Base-by-base conservation (phyloP, 495 filamentous ascomycete species). In the Extremus antarcticus region DNA sequence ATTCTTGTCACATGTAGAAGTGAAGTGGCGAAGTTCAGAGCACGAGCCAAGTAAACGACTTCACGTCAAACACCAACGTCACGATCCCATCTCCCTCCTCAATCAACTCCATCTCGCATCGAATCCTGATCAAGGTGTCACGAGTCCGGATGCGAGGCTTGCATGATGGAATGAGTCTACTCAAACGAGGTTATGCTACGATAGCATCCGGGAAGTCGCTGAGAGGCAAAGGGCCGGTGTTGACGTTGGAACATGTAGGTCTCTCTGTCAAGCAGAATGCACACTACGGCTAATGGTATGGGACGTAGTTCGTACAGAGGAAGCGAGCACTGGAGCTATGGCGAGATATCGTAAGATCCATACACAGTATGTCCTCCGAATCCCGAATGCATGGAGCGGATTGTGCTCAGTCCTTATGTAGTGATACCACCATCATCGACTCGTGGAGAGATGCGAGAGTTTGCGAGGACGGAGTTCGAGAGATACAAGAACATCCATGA, bases 391-490 rank as follows among this genome's bases (percentile, higher is more conserved):
- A 25, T n/a, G 21, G 7, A 9, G 23, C 3, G 8, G 48, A 2
- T 35, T 9, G 2, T 51, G 4, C 9, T 24, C 25, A 39, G 38
- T 19, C 3, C 24, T 11, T 22, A 21, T 40, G 19, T 17, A 43
- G 22, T 9, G 17, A 22, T 57, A 20, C 25, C 40, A 22, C 41
- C 17, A 22, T 67, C 69, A 35, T 62, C 61, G 9, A 79, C 83
- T 11, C 76, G 80, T 21, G 68, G 72, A 47, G 89, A 94, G 60
- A 80, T 89, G 56, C 75, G 76, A 32, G 69, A 70, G 24, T 91
- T 86, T 73, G 88, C 84, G 25, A 78, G 87, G 13, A 70, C 74
- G 43, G 88, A 92, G 60, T 90, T 92, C 64, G 82, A 87, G 66
- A 76, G 85, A 23, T 80, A 88, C 67, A 78, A 76, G 20, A 58